Evolutionary conservation across 1,139 yeast genomes (phyloP), one percentile per base, ranked within the genome.

Genomic region (Kodamaea ohmeri): DNA sequence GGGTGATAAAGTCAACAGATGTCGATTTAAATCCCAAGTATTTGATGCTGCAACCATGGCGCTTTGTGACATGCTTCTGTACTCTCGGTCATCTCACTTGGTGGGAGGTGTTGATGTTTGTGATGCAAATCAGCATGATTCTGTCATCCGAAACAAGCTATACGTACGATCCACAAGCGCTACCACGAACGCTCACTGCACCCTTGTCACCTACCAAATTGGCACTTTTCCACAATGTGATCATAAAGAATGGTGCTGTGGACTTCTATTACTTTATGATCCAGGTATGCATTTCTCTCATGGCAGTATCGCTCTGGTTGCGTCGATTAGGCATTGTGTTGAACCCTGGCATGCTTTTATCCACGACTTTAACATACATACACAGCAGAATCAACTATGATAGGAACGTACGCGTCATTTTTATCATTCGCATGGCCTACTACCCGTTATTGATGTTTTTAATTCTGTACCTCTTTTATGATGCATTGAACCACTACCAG

Each of bases 21-120:
- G 62, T 24, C 40, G 47, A 5, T 60, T 58, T 40, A 14, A 49
- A 2, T 60, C 67, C 7, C 60, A 56, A 32, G 61, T 61, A 9
- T 51, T 35, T 30, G 15, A 17, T 12, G 4, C 37, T 41, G 11
- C 64, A 69, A 46, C 65, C 65, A 9, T 69, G 74, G 74, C 49
- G 73, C 35, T 39, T 67, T 4, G 16, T 66, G 4, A 62, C 72
- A 2, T 49, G 65, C 7, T 69, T 67, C 47, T 58, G 61, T 40
- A 59, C 54, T 39, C 56, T 60, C 37, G 68, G 63, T 2, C 61
- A 57, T 11, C 11, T 20, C 15, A 13, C 12, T 16, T 12, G 9
- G 13, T 29, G 22, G 25, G 32, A 29, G 3, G 12, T 29, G 25
- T 3, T 29, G 3, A 4, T 19, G 11, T 19, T 18, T 6, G 9